Base-by-base conservation (phyloP, 306 rosid genomes). In the Spatholobus suberectus region DNA sequence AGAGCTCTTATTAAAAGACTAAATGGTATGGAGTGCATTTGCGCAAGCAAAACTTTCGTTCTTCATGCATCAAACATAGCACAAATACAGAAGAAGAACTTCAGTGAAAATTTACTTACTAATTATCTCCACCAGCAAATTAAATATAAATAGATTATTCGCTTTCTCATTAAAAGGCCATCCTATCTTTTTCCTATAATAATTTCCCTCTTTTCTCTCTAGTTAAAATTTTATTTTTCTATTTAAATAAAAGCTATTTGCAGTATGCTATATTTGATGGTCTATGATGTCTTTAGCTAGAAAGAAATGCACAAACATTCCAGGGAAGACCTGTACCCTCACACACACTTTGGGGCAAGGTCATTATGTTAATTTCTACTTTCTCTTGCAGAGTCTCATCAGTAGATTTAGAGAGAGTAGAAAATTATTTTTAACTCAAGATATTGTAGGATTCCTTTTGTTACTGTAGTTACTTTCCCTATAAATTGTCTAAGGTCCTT, bases 111-210 rank as follows among this genome's bases (percentile, higher is more conserved):
- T 24, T 17, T 6, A n/a, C n/a, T n/a, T n/a, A n/a, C n/a, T n/a
- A 62, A 59, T 46, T 46, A 73, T 81, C 41, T 73, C n/a, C 44
- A 62, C 70, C 18, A 6, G 38, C 65, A 58, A 20, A 80, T 14
- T 20, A 34, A 47, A 61, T 37, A 54, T 4, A 74, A 70, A 80
- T 2, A 63, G 7, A 62, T 46, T 37, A 18, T 37, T 65, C 9
- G 17, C 10, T 26, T 35, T 63, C 67, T 66, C 75, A 49, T 67
- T 78, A 20, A 66, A 9, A 55, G 51, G 46, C 46, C 66, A 32
- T 43, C 23, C 26, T 57, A 76, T 12, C 72, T 27, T 76, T 20
- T 41, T 62, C 34, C 35, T 13, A 8, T 32, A 47, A 63, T 46
- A 47, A 24, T 65, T 65, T 34, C 63, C 37, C 38, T 29, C n/a